Conservation (phyloP, 2,329 filamentous ascomycete genomes). For the Aspergillus alliaceus region DNA sequence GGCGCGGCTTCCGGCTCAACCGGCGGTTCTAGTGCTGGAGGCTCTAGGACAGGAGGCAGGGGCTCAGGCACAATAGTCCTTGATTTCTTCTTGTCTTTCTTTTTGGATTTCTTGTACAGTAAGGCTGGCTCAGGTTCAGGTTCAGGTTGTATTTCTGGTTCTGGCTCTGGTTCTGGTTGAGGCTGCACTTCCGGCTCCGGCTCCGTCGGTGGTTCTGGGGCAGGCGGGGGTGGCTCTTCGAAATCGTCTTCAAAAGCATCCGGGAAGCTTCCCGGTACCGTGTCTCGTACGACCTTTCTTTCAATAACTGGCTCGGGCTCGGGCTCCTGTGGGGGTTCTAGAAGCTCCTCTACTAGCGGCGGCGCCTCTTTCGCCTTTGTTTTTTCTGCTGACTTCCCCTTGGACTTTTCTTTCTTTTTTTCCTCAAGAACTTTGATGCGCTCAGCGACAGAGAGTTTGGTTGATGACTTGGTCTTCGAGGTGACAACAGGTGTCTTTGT, state of each 20-base stretch:
- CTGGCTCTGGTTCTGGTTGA: constrained; percentile 21
- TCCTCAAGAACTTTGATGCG: constrained; percentile 52
- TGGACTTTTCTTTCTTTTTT: constrained; percentile 39
- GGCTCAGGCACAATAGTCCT: constrained; percentile 16
- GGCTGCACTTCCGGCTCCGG: constrained; percentile 19
- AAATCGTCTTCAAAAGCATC: constrained; percentile 49
- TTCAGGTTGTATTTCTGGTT: constrained; percentile 20
- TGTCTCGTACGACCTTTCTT: constrained; percentile 39
- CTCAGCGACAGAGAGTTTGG: constrained; percentile 52
- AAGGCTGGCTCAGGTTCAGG: constrained; percentile 39
- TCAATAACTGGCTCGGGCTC: constrained; percentile 30
- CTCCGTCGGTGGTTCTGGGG: constrained; percentile 21
- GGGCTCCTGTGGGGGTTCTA: constrained; percentile 17
- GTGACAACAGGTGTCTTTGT: constrained; percentile 34
- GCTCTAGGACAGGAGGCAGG: constrained; percentile 15
- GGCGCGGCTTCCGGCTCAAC: constrained; percentile 20
- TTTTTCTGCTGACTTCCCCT: constrained; percentile 32
- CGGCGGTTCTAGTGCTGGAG: constrained; percentile 31
- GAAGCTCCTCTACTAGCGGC: constrained; percentile 9
- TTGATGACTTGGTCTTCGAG: constrained; percentile 42
- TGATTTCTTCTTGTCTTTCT: constrained; percentile 17
- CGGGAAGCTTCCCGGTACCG: constrained; percentile 61
- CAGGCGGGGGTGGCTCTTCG: constrained; percentile 19
- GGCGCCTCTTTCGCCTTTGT: constrained; percentile 22
- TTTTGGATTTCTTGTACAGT: constrained; percentile 21